Evolutionary conservation across 805 yeast species (phyloP).

Genomic region (Myxozyma sirexii): DNA sequence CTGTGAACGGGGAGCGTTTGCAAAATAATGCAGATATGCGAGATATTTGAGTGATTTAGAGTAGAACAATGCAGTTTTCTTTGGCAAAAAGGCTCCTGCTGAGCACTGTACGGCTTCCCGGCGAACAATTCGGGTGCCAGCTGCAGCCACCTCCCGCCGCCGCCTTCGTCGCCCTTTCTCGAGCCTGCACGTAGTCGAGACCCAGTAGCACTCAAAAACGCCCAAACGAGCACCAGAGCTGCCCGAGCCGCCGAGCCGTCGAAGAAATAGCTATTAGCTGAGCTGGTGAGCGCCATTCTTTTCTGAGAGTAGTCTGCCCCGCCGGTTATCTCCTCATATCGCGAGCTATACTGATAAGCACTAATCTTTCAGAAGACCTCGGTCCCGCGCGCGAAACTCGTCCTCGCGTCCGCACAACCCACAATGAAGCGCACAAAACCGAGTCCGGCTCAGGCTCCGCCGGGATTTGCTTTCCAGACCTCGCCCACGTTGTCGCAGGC

Average conservation of each 20-base stretch:
- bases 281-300: neutral
- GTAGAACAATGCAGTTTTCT: neutral
- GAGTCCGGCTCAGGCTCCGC: conserved; percentile 11
- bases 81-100: neutral
- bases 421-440: conserved; percentile 13
- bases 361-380: conserved; percentile 6
- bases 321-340: neutral
- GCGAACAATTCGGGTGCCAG: neutral
- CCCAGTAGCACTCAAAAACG: neutral
- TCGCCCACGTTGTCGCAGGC: conserved; percentile 35
- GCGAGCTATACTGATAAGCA: conserved; percentile 2
- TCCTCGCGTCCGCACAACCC: conserved; percentile 12
- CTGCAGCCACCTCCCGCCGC: conserved; percentile 14
- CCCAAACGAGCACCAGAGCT: neutral
- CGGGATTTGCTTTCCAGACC: conserved; percentile 26
- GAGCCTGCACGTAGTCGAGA: conserved; percentile 1
- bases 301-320: no score
- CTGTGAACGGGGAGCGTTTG: neutral
- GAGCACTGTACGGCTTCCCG: neutral
- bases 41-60: neutral
- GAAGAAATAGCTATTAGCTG: conserved; percentile 10
- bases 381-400: conserved; percentile 15
- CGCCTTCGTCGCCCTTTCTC: conserved; percentile 11
- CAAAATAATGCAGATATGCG: neutral
- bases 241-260: conserved; percentile 4